Evolutionary conservation across 2,329 filamentous ascomycete species (phyloP), one percentile per base, ranked within the genome.

Genomic region (Penicillium sp.): DNA sequence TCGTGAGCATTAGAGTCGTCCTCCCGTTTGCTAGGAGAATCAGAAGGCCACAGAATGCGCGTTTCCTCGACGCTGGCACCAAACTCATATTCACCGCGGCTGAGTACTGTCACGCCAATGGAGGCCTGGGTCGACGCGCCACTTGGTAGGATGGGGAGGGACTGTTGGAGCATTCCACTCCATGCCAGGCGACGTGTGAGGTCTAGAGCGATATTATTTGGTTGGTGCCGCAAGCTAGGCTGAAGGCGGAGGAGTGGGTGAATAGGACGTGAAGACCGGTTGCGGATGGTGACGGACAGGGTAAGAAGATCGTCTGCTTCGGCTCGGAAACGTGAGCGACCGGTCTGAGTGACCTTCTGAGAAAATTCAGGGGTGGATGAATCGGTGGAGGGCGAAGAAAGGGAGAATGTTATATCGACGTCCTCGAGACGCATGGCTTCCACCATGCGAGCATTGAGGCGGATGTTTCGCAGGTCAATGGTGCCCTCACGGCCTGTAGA

Each of bases 401-500:
- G 59, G 25, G 67, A 67, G 26, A 90, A 79, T 0, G 75, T 79
- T 14, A 91, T 79, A 14, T 87, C 86, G 4, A 96, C 73, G 62
- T 96, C 91, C 47, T 94, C 89, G 4, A 96, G 79, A 69, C 86
- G 90, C 67, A 96, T 79, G 0, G 87, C 87, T 59, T 96, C 89
- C 43, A 96, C 86, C 88, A 96, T 95, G 26, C 89, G 83, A 2
- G 85, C 76, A 15, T 83, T 87, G 25, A 97, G 78, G 9, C 89
- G 83, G 45, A 96, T 83, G 31, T 85, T 85, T 41, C 92, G 86
- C 4, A 96, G 77, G 68, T 96, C 90, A 49, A 97, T 82, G 1
- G 79, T 79, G 2, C 92, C 92, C 44, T 78, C 75, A 37, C 88
- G 81, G 1, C 76, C 77, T 63, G 77, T 74, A 0, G 84, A 85